Evolutionary conservation across 495 filamentous ascomycete species (phyloP).

Genomic region (Haplographium delicatum): DNA sequence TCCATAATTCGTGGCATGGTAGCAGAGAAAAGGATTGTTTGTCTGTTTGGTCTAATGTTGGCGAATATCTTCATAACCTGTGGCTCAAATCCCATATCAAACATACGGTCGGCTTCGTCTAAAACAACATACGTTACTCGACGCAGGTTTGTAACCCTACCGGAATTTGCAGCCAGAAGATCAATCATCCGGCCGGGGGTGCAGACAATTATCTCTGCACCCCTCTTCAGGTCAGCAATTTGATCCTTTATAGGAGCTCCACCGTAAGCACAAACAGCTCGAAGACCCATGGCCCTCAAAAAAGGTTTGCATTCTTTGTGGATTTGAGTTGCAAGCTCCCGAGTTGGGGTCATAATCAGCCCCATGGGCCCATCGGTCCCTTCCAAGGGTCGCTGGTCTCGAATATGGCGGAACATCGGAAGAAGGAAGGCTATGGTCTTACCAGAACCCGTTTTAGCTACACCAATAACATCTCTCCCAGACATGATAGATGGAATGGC

Average conservation of each 20-base stretch:
- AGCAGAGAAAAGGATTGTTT: slow-evolving; percentile 93
- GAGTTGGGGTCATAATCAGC: slow-evolving; percentile 89
- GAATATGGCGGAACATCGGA: slow-evolving; percentile 97
- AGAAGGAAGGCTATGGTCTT: slow-evolving; percentile 95
- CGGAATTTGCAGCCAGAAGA: slow-evolving; percentile 85
- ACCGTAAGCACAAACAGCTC: slow-evolving; percentile 91
- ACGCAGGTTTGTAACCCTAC: slow-evolving; percentile 83
- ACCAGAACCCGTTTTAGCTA: slow-evolving; percentile 98
- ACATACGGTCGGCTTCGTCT: slow-evolving; percentile 98
- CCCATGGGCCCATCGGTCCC: slow-evolving; percentile 82
- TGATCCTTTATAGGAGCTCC: slow-evolving; percentile 97
- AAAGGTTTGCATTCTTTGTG: slow-evolving; percentile 92
- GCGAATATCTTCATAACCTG: slow-evolving; percentile 95
- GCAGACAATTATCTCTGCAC: slow-evolving; percentile 90
- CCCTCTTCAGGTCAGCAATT: slow-evolving; percentile 92
- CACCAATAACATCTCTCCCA: slow-evolving; percentile 90
- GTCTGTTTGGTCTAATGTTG: slow-evolving; percentile 84
- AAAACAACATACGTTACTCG: slow-evolving; percentile 90
- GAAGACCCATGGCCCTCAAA: slow-evolving; percentile 81
- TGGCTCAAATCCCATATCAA: slow-evolving; percentile 98
- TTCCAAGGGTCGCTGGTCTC: slow-evolving; percentile 81
- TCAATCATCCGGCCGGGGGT: slow-evolving; percentile 98
- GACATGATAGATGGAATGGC: slow-evolving; percentile 95
- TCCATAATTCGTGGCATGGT: slow-evolving; percentile 97
- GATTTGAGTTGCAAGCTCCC: slow-evolving; percentile 93